A percentile compares a stretch with the other conserved stretches of the same genome.
These are phyloP conservation scores for Pholiota microspora DNA, from an alignment of 768 basidiomycete genomes.

Conservation along the genomic window DNA sequence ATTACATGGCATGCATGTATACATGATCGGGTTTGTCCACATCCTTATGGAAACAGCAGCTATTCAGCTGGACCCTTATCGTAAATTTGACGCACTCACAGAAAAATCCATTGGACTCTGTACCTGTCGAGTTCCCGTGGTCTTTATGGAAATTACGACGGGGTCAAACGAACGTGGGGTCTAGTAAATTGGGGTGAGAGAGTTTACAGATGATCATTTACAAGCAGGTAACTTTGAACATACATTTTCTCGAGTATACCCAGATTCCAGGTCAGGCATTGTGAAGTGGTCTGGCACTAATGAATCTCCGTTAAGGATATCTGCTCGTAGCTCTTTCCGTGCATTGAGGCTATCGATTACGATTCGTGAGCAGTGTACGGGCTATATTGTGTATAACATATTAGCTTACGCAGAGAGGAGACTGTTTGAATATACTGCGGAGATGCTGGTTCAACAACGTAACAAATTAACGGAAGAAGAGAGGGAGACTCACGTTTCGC, in stretches of 20 bases:
- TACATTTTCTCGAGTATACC: slow-evolving; percentile 3
- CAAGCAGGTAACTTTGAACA: too few relatives aligned
- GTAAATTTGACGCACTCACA: neutral
- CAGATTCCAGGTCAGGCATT: slow-evolving; percentile 7
- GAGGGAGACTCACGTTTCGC: slow-evolving; percentile 26
- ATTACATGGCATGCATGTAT: neutral
- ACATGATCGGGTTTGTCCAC: neutral
- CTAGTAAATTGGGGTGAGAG: neutral
- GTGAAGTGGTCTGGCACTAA: slow-evolving; percentile 6
- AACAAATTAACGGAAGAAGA: neutral
- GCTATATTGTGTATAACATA: neutral
- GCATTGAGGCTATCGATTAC: slow-evolving; percentile 17
- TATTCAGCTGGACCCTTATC: too few relatives aligned
- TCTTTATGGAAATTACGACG: slow-evolving; percentile 7
- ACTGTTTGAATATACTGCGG: slow-evolving; percentile 26
- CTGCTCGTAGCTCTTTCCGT: slow-evolving; percentile 18
- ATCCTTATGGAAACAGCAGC: neutral
- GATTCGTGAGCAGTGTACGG: neutral
- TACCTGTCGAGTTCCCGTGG: neutral
- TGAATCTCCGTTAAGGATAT: slow-evolving; percentile 8
- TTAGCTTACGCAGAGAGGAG: slow-evolving; percentile 21
- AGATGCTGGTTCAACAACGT: neutral
- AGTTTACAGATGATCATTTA: neutral
- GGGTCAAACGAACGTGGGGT: neutral
- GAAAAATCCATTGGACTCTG: neutral